phyloP scores from a whole-genome alignment of 345 rosid species.

The Combretum micranthum region DNA sequence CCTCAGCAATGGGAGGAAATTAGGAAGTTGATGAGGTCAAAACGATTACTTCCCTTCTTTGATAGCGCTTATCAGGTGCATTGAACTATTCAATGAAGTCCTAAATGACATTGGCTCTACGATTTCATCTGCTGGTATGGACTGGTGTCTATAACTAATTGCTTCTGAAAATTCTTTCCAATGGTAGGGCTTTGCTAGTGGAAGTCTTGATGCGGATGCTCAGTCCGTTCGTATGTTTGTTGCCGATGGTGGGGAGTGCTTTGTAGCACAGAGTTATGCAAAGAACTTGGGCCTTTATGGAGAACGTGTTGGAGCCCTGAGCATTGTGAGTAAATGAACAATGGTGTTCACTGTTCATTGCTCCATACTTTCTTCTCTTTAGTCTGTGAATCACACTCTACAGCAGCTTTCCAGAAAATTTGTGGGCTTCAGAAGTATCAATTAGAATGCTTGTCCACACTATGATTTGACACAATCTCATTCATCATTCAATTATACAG shows the following conservation, averaged over 20 bases:
- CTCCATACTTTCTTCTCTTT: too few relatives aligned
- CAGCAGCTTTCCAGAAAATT: too few relatives aligned
- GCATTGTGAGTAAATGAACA: slow-evolving; percentile 47
- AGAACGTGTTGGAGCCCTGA: slow-evolving; percentile 94
- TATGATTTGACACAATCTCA: background rate
- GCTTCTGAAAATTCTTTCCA: background rate
- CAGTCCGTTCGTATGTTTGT: slow-evolving; percentile 71
- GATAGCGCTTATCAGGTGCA: slow-evolving; percentile 93
- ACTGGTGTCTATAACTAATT: too few relatives aligned
- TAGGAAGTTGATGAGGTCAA: slow-evolving; percentile 68
- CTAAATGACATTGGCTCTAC: too few relatives aligned
- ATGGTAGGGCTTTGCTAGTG: slow-evolving; percentile 82
- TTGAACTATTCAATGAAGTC: background rate
- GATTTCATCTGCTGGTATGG: too few relatives aligned
- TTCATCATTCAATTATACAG: slow-evolving; percentile 18
- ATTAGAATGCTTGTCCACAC: background rate
- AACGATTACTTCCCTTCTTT: slow-evolving; percentile 78
- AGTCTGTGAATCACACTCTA: too few relatives aligned
- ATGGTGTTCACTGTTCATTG: too few relatives aligned
- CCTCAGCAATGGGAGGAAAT: slow-evolving; percentile 85
- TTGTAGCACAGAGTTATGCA: slow-evolving; percentile 82
- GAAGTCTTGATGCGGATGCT: slow-evolving; percentile 77
- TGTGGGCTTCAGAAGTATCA: too few relatives aligned
- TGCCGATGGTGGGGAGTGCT: slow-evolving; percentile 87
- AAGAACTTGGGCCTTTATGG: slow-evolving; percentile 96